Conservation (phyloP, 2,329 filamentous ascomycete genomes). For the Verticillium nonalfalfae region DNA sequence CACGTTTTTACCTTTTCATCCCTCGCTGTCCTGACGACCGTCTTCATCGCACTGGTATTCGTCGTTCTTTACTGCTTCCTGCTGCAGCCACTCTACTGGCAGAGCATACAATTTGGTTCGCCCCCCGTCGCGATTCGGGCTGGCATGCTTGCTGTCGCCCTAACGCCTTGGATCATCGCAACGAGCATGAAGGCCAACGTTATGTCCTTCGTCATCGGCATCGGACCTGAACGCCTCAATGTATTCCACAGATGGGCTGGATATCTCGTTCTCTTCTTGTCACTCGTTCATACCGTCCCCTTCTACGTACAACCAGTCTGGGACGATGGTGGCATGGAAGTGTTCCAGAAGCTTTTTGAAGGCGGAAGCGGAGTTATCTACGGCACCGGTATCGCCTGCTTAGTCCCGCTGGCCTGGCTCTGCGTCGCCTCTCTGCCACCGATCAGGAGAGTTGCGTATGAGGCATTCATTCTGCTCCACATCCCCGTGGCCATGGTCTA, state of each 20-base stretch:
- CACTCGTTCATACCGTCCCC: constrained; percentile 77
- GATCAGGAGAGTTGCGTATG: constrained; percentile 72
- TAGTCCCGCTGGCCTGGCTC: constrained; percentile 76
- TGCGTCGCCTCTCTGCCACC: constrained; percentile 79
- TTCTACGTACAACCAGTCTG: constrained; percentile 87
- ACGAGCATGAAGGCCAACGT: constrained; percentile 89
- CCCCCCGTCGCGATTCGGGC: constrained; percentile 81
- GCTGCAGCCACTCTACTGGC: constrained; percentile 82
- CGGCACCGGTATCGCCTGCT: constrained; percentile 76
- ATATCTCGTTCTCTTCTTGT: constrained; percentile 77
- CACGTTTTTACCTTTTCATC: constrained; percentile 75
- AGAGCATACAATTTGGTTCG: constrained; percentile 79
- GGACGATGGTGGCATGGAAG: constrained; percentile 66
- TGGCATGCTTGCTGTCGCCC: constrained; percentile 86
- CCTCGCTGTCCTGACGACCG: constrained; percentile 62
- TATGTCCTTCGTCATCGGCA: constrained; percentile 76
- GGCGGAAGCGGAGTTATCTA: constrained; percentile 65
- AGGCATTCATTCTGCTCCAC: constrained; percentile 78
- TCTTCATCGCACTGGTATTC: constrained; percentile 63
- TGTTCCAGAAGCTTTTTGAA: constrained; percentile 66
- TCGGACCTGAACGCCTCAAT: constrained; percentile 86
- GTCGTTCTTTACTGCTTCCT: constrained; percentile 78
- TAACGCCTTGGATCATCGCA: constrained; percentile 89
- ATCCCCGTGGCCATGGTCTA: constrained; percentile 76
- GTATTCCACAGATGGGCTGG: constrained; percentile 90